phyloP scores from a whole-genome alignment of 805 yeast species.

The Helenozyma baotianmanensis region DNA sequence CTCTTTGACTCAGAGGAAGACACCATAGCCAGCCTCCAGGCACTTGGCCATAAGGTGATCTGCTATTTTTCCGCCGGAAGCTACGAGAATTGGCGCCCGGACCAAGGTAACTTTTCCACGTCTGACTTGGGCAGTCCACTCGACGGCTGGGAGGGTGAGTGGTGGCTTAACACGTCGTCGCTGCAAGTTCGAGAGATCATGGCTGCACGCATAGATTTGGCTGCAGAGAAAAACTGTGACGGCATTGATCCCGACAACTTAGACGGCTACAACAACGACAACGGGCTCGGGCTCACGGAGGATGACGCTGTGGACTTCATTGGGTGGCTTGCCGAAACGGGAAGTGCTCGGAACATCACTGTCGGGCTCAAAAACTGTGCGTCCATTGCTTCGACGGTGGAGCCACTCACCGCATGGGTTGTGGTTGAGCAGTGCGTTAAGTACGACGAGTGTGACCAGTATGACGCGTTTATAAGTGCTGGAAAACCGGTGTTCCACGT shows the following conservation, averaged over 20 bases:
- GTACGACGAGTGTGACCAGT: constrained; percentile 20
- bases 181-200: constrained; percentile 17
- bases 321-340: constrained; percentile 15
- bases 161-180: constrained; percentile 22
- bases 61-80: constrained; percentile 30
- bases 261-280: constrained; percentile 25
- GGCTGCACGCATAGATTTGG: constrained; percentile 16
- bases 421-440: constrained; percentile 26
- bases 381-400: constrained; percentile 15
- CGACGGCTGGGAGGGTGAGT: constrained; percentile 26
- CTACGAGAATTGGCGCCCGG: constrained; percentile 25
- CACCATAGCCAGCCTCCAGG: constrained; percentile 15
- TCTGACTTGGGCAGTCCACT: constrained; percentile 19
- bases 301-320: constrained; percentile 19
- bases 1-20: constrained; percentile 14
- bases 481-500: constrained; percentile 22
- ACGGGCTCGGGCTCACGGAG: constrained; percentile 21
- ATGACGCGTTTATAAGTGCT: constrained; percentile 10
- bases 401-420: constrained; percentile 17
- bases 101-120: constrained; percentile 13
- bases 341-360: constrained; percentile 10
- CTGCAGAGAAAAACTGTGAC: constrained; percentile 20
- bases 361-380: constrained; percentile 24
- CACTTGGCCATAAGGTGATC: constrained; percentile 17
- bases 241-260: constrained; percentile 27